Evolutionary conservation across 179 eudicot species (phyloP).

Genomic region (Beta corolliflora): DNA sequence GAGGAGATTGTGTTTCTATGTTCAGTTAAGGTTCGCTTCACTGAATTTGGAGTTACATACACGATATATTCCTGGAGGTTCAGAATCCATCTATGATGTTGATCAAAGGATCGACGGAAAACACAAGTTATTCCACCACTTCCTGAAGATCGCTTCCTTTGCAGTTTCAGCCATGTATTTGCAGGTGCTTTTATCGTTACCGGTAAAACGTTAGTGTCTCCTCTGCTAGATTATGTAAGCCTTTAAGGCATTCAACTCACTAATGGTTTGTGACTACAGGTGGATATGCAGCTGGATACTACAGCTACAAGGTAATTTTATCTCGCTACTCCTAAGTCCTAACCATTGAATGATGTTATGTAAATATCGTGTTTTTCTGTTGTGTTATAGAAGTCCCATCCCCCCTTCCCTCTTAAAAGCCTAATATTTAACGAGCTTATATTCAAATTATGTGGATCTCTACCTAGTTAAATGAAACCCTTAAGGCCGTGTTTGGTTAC

Average conservation of each 20-base stretch:
- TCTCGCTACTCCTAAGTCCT: background rate
- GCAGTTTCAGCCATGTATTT: slow-evolving; percentile 95
- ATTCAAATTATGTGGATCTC: background rate
- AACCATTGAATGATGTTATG: slow-evolving; percentile 1
- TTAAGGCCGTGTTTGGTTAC: no score
- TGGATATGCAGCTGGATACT: slow-evolving; percentile 99
- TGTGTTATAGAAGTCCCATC: background rate
- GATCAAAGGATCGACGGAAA: slow-evolving; percentile 69
- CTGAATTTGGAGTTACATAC: slow-evolving; percentile 92
- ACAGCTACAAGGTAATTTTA: slow-evolving; percentile 90
- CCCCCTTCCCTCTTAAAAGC: background rate
- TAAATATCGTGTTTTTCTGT: background rate
- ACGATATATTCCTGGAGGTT: slow-evolving; percentile 74
- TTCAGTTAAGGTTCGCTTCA: slow-evolving; percentile 74
- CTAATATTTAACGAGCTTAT: background rate
- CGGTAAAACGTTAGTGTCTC: background rate
- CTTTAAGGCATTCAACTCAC: background rate
- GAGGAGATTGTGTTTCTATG: slow-evolving; percentile 15
- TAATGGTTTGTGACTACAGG: slow-evolving; percentile 43
- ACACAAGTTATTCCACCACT: slow-evolving; percentile 89
- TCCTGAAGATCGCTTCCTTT: slow-evolving; percentile 92
- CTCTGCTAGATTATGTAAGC: background rate
- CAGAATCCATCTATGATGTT: slow-evolving; percentile 86
- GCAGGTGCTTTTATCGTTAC: slow-evolving; percentile 56
- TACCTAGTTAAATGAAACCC: no score